Evolutionary conservation across 495 filamentous ascomycete genomes (phyloP), one percentile per base, ranked within the genome.

Genomic region (Penicillium simplicissimum): DNA sequence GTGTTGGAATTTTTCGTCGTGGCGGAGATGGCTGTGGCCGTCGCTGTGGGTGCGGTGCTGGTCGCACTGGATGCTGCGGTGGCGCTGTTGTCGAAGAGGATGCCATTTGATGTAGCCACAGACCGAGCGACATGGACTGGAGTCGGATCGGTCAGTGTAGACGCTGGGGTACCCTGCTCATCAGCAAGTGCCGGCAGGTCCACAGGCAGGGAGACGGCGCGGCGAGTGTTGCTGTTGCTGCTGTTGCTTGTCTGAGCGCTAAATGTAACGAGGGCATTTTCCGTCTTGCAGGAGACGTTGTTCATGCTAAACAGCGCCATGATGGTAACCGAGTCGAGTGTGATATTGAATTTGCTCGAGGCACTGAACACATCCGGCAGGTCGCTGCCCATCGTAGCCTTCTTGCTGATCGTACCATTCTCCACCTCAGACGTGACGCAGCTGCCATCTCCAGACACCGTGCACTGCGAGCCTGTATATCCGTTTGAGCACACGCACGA

Each of bases 241-340:
- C 55, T 51, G 23, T 25, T 21, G 48, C 58, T 49, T 36, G 15
- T 55, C 19, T 67, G 9, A 25, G 76, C 66, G 31, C 87, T 85
- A 66, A 98, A 96, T 0, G 90, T 88, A 8, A 98, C 87, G 21
- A 98, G 83, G 0, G 90, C 86, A 62, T 97, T 97, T 74, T 97
- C 87, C 0, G 86, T 84, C 1, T 82, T 85, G 74, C 95, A 98
- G 51, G 87, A 87, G 35, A 96, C 79, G 59, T 87, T 87, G 36
- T 79, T 85, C 42, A 82, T 74, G 67, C 87, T 91, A 74, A 98
- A 93, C 51, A 92, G 82, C 0, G 87, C 84, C 60, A 97, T 81
- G 63, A 98, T 79, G 8, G 80, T 79, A 5, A 82, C 78, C 8
- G 80, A 74, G 60, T 87, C 81, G 4, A 98, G 84, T 2, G 86